phyloP scores from a whole-genome alignment of 441 rosid species.

The Brassica hybrid region DNA sequence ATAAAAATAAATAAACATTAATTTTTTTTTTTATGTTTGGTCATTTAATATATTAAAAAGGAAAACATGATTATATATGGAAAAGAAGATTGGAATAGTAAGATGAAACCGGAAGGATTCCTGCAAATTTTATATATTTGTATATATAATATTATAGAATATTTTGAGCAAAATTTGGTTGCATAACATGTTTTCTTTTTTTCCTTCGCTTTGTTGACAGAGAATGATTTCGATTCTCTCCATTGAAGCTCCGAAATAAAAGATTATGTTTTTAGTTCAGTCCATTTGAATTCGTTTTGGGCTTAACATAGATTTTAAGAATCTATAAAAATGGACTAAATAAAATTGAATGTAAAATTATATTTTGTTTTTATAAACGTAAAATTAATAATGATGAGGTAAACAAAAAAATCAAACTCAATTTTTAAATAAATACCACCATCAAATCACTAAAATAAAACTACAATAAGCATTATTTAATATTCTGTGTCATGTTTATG shows the following conservation, averaged over 20 bases:
- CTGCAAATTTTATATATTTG: background rate
- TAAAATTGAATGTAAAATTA: background rate
- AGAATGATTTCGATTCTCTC: background rate
- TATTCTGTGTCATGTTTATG: background rate
- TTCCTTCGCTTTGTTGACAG: background rate
- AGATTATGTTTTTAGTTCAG: background rate
- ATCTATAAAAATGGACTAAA: background rate
- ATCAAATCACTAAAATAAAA: too few species aligned
- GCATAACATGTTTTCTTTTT: background rate
- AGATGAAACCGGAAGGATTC: background rate
- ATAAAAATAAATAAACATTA: too few species aligned
- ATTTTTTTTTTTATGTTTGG: background rate
- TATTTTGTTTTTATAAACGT: too few species aligned
- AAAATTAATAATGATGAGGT: background rate
- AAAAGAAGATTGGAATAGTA: background rate
- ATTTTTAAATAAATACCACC: background rate
- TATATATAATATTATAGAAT: too few species aligned
- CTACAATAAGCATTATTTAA: background rate
- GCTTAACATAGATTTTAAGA: background rate
- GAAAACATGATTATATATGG: background rate
- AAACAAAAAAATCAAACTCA: background rate
- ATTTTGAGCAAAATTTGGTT: background rate
- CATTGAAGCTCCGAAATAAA: background rate
- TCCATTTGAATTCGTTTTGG: background rate
- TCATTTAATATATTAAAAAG: too few species aligned